Conservation (phyloP, 2,329 filamentous ascomycete species). For the Ophiostoma sp. region DNA sequence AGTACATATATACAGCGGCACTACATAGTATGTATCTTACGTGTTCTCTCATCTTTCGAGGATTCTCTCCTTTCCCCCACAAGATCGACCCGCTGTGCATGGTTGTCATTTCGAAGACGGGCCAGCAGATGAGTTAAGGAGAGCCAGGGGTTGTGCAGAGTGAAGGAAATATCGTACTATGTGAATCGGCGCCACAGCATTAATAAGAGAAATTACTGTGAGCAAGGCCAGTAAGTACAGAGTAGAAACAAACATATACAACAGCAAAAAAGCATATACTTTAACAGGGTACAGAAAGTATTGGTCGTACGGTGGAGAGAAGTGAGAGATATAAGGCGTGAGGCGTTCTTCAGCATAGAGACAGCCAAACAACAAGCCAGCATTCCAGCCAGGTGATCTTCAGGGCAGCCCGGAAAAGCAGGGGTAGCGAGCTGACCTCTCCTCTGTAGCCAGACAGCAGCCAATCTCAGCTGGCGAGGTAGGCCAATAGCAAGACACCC, state of each 20-base stretch:
- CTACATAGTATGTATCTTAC: too few relatives aligned
- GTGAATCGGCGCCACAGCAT: constrained; percentile 2
- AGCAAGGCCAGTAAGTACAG: not conserved
- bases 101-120: not conserved
- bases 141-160: not conserved
- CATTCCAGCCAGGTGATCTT: not conserved
- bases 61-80: constrained; percentile 6
- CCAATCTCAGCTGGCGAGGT: not conserved
- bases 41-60: not conserved
- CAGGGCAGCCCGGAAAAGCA: not conserved
- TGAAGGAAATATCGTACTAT: not conserved
- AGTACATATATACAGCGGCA: too few relatives aligned
- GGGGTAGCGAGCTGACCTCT: not conserved
- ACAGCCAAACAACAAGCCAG: not conserved
- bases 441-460: too few relatives aligned
- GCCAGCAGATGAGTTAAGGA: not conserved
- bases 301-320: not conserved
- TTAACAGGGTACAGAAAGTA: not conserved
- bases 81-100: constrained; percentile 9
- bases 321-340: not conserved
- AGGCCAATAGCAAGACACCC: not conserved
- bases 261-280: too few relatives aligned
- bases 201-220: not conserved
- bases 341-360: constrained; percentile 3
- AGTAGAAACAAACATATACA: too few relatives aligned